A percentile compares a stretch with the other conserved stretches of the same genome.
These are phyloP conservation scores for Yamadazyma scolyti DNA, from an alignment of 805 yeast species.

Conservation along the genomic window DNA sequence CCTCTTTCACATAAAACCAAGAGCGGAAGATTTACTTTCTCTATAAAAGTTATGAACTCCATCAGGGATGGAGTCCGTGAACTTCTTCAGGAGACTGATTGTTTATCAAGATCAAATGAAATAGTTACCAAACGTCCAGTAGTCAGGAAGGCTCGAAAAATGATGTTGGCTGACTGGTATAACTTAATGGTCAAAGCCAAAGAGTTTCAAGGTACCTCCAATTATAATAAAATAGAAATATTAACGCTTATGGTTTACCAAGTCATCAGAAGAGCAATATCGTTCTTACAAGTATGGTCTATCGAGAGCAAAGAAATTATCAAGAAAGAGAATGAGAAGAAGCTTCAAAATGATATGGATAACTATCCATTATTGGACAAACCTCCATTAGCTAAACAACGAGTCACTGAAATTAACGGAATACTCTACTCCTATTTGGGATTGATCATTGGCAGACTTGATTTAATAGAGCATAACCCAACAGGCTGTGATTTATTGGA, in stretches of 20 bases:
- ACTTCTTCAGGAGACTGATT: slow-evolving; percentile 62
- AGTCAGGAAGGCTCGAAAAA: slow-evolving; percentile 62
- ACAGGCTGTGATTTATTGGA: slow-evolving; percentile 68
- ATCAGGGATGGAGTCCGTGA: slow-evolving; percentile 71
- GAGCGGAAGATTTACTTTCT: slow-evolving; percentile 47
- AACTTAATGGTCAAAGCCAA: slow-evolving; percentile 72
- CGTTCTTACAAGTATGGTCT: slow-evolving; percentile 71
- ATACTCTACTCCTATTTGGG: slow-evolving; percentile 60
- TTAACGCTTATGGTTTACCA: slow-evolving; percentile 63
- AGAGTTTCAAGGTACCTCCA: slow-evolving; percentile 64
- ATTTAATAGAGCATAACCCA: slow-evolving; percentile 70
- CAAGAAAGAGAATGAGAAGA: slow-evolving; percentile 30
- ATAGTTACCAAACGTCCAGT: slow-evolving; percentile 61
- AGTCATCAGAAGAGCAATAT: slow-evolving; percentile 60
- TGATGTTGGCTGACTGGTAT: slow-evolving; percentile 77
- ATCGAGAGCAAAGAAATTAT: slow-evolving; percentile 51
- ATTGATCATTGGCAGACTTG: slow-evolving; percentile 70
- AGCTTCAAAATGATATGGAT: slow-evolving; percentile 33
- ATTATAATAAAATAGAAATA: slow-evolving; percentile 54
- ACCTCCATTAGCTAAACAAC: slow-evolving; percentile 60
- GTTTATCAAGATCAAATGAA: slow-evolving; percentile 70
- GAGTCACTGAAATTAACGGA: slow-evolving; percentile 63
- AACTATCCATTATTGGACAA: slow-evolving; percentile 42
- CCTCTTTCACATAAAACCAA: slow-evolving; percentile 50
- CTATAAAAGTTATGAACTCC: slow-evolving; percentile 54